phyloP scores from a whole-genome alignment of 805 yeast species.

The Kuraishia hungarica region DNA sequence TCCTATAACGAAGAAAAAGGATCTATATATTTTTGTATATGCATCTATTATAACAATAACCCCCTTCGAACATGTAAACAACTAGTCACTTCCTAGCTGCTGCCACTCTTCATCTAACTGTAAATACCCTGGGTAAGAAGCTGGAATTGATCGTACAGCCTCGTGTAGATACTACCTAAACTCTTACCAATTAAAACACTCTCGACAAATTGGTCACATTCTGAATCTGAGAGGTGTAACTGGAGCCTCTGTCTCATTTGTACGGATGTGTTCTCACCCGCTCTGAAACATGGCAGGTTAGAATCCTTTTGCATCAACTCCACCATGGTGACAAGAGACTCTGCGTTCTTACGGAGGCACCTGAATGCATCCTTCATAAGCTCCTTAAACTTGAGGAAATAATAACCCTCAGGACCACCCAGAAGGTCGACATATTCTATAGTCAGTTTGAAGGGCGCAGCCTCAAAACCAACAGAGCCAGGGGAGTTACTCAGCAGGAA shows the following conservation, averaged over 20 bases:
- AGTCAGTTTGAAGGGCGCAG: constrained; percentile 93
- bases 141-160: constrained; percentile 93
- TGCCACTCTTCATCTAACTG: constrained; percentile 18
- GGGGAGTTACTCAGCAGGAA: constrained; percentile 90
- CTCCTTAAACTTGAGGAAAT: constrained; percentile 50
- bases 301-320: constrained; percentile 94
- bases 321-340: constrained; percentile 71
- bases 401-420: constrained; percentile 66
- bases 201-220: constrained; percentile 74
- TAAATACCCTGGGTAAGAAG: constrained; percentile 92
- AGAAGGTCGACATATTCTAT: constrained; percentile 80
- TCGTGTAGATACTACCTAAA: constrained; percentile 79
- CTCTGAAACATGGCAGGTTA: constrained; percentile 81
- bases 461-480: constrained; percentile 94
- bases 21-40: neutral
- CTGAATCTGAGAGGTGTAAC: constrained; percentile 61
- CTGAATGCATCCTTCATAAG: constrained; percentile 68
- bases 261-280: constrained; percentile 76
- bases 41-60: neutral
- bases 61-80: no score
- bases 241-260: constrained; percentile 78
- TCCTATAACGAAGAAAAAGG: no score
- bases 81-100: neutral
- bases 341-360: constrained; percentile 64
- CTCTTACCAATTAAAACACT: constrained; percentile 69